A percentile compares a stretch with the other conserved stretches of the same genome.
phyloP scores from a whole-genome alignment of 2,329 filamentous ascomycete species.

The Penicillium sp. region DNA sequence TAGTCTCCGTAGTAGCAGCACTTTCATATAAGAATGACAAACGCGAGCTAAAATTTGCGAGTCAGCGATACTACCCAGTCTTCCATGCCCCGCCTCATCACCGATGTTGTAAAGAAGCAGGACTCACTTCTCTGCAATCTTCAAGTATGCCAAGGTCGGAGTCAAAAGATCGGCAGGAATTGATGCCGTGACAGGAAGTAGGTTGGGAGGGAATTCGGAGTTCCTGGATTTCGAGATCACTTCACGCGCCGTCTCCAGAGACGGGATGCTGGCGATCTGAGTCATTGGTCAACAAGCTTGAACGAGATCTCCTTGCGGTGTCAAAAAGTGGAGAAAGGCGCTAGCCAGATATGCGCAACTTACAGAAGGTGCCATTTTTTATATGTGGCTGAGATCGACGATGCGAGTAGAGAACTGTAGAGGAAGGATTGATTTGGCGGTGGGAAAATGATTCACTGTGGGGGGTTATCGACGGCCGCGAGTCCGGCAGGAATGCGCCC shows the following conservation, averaged over 20 bases:
- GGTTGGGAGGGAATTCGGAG: slow-evolving; percentile 64
- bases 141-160: slow-evolving; percentile 91
- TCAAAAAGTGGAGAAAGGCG: background rate
- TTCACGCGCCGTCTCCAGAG: slow-evolving; percentile 59
- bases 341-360: slow-evolving; percentile 2
- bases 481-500: background rate
- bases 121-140: slow-evolving; percentile 72
- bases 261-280: slow-evolving; percentile 57
- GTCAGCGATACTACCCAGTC: slow-evolving; percentile 14
- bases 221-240: slow-evolving; percentile 54
- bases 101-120: background rate
- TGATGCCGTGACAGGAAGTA: slow-evolving; percentile 78
- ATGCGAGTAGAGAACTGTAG: background rate
- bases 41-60: slow-evolving; percentile 53
- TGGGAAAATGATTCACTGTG: slow-evolving; percentile 27
- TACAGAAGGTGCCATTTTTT: slow-evolving; percentile 32
- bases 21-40: slow-evolving; percentile 96
- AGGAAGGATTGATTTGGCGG: slow-evolving; percentile 19
- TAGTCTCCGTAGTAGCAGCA: slow-evolving; percentile 83
- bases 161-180: slow-evolving; percentile 92
- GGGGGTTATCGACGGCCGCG: slow-evolving; percentile 11
- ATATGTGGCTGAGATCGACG: background rate
- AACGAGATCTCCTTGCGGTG: slow-evolving; percentile 3
- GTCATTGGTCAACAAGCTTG: slow-evolving; percentile 16
- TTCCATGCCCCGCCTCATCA: slow-evolving; percentile 3